phyloP scores from a whole-genome alignment of 208 protist species.

The Paratrypanosoma confusum region DNA sequence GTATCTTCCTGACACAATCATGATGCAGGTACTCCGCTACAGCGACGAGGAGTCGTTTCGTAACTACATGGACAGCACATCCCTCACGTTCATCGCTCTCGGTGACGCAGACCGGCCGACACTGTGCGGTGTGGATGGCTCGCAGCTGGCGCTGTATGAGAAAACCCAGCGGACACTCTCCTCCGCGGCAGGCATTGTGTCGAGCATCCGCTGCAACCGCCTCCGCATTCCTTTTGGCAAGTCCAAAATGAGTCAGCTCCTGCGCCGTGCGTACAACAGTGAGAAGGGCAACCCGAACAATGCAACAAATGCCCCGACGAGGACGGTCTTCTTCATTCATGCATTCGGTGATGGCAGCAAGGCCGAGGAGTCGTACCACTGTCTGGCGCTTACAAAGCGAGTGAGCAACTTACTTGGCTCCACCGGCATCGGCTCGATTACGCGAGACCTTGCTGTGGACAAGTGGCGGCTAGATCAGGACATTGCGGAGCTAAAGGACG shows the following conservation, averaged over 20 bases:
- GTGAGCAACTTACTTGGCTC: slow-evolving; percentile 74
- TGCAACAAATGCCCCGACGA: slow-evolving; percentile 55
- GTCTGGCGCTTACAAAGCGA: slow-evolving; percentile 69
- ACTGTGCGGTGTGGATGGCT: slow-evolving; percentile 72
- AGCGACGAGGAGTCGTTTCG: slow-evolving; percentile 46
- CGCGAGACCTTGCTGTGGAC: slow-evolving; percentile 80
- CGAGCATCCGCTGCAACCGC: slow-evolving; percentile 83
- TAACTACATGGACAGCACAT: slow-evolving; percentile 73
- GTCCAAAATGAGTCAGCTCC: slow-evolving; percentile 81
- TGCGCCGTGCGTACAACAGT: slow-evolving; percentile 82
- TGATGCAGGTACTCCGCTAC: slow-evolving; percentile 77
- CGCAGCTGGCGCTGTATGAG: slow-evolving; percentile 56
- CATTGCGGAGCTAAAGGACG: slow-evolving; percentile 77
- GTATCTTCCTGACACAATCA: slow-evolving; percentile 75
- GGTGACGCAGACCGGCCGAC: slow-evolving; percentile 78
- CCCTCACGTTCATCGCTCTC: slow-evolving; percentile 71
- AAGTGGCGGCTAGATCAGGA: slow-evolving; percentile 89
- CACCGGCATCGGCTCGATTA: slow-evolving; percentile 67
- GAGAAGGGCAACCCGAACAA: slow-evolving; percentile 78
- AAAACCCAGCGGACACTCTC: slow-evolving; percentile 62
- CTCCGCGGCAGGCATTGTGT: slow-evolving; percentile 74
- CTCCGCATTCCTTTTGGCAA: slow-evolving; percentile 88
- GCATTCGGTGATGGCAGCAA: slow-evolving; percentile 66
- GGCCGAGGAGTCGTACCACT: slow-evolving; percentile 85
- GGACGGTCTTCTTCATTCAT: slow-evolving; percentile 72